Conservation (phyloP, 202 grass and related monocot genomes). For the Miscanthus sacchariflorus region DNA sequence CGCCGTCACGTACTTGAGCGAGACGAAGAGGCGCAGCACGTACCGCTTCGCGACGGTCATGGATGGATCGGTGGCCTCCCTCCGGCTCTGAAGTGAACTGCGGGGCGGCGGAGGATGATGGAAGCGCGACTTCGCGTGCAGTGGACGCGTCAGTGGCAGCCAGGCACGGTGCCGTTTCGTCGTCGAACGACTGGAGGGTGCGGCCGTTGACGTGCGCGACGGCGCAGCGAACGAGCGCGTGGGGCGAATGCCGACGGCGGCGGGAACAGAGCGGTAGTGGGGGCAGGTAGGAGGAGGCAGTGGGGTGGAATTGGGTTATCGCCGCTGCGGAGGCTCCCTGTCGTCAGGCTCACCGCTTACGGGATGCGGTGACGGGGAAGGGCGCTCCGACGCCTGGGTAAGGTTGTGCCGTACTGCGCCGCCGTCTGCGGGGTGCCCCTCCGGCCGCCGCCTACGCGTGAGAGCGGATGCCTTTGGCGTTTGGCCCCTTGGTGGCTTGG, state of each 20-base stretch:
- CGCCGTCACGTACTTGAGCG: slow-evolving; percentile 96
- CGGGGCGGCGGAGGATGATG: neutral
- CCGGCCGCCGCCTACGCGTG: too few species aligned
- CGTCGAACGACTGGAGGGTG: slow-evolving; percentile 16
- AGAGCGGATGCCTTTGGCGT: too few species aligned
- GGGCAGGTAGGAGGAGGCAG: neutral
- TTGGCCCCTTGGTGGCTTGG: too few species aligned
- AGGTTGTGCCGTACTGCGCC: neutral
- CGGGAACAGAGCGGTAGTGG: too few species aligned
- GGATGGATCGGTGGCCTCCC: neutral
- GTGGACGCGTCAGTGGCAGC: neutral
- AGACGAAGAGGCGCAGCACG: slow-evolving; percentile 91
- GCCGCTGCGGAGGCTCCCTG: neutral
- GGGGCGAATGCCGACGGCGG: neutral
- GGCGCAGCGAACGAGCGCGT: slow-evolving; percentile 34
- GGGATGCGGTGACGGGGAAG: too few species aligned
- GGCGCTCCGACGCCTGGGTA: too few species aligned
- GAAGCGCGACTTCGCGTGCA: neutral
- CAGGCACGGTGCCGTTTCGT: slow-evolving; percentile 26
- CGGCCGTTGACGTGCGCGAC: too few species aligned
- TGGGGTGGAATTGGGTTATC: neutral
- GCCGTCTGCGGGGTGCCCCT: too few species aligned
- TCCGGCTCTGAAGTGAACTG: neutral
- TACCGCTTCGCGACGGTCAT: slow-evolving; percentile 64
- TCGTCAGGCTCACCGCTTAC: neutral